Percentiles rank a stretch among this genome's conserved stretches.
Evolutionary conservation across 306 rosid species (phyloP).

Genomic region (Vigna hirtella): DNA sequence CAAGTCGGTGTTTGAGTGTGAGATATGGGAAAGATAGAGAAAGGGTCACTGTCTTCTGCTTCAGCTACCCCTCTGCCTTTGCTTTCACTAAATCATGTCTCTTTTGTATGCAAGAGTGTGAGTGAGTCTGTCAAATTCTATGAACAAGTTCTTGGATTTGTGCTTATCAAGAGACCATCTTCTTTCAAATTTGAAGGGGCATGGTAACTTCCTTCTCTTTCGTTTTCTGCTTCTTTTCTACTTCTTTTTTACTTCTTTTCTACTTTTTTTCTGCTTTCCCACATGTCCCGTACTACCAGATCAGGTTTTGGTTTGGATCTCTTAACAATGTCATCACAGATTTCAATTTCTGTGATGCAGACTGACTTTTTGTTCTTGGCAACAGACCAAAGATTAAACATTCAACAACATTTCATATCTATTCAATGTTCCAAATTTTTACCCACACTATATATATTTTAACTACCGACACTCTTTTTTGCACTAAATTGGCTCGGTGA

Average conservation of each 20-base stretch:
- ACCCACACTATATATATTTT: too few species aligned
- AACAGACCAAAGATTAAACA: too few species aligned
- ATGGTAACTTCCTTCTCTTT: conserved; percentile 58
- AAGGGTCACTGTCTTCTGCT: neutral
- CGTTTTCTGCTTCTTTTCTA: neutral
- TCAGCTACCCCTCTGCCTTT: conserved; percentile 50
- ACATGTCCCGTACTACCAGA: neutral
- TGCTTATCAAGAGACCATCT: conserved; percentile 70
- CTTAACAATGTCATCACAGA: too few species aligned
- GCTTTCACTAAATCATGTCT: conserved; percentile 67
- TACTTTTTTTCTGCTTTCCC: neutral
- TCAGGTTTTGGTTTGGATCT: too few species aligned
- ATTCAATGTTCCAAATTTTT: too few species aligned
- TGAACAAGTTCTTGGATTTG: conserved; percentile 62
- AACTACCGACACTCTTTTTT: too few species aligned
- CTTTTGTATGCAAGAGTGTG: conserved; percentile 64
- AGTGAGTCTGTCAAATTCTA: conserved; percentile 63
- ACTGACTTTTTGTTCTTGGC: too few species aligned
- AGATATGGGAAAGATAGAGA: conserved; percentile 5
- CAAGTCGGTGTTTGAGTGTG: neutral
- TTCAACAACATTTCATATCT: too few species aligned
- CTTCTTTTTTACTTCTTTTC: too few species aligned
- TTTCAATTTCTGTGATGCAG: too few species aligned
- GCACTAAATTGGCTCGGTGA: too few species aligned
- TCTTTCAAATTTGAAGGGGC: conserved; percentile 82